phyloP scores from a whole-genome alignment of 129 eudicot species.

The Artemisia tridentata region DNA sequence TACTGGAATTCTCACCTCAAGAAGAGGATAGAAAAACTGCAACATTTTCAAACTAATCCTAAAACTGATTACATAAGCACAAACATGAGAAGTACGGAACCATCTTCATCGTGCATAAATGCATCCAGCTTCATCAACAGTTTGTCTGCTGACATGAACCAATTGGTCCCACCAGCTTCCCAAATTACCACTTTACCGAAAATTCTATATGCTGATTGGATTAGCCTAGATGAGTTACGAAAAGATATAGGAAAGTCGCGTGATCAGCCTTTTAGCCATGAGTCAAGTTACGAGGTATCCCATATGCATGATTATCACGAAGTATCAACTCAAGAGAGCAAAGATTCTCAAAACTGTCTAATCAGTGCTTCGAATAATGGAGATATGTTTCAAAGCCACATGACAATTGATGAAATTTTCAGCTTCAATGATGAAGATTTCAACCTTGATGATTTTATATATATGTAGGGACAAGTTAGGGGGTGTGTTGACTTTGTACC shows the following conservation, averaged over 20 bases:
- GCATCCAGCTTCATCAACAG: constrained; percentile 11
- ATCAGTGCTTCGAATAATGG: neutral
- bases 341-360: constrained; percentile 2
- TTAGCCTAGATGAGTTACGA: constrained; percentile 31
- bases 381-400: neutral
- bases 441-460: constrained; percentile 10
- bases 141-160: constrained; percentile 9
- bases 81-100: neutral
- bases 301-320: neutral
- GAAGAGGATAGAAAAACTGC: neutral
- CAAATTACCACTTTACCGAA: constrained; percentile 29
- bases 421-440: constrained; percentile 5
- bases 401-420: constrained; percentile 14
- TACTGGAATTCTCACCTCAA: constrained; percentile 57
- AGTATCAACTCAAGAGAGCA: neutral
- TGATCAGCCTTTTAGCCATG: neutral
- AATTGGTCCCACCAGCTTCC: constrained; percentile 1
- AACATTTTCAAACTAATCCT: constrained; percentile 4
- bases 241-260: constrained; percentile 9
- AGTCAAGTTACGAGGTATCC: neutral
- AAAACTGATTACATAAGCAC: neutral
- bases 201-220: constrained; percentile 52
- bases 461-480: constrained; percentile 10
- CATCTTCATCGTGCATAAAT: constrained; percentile 3
- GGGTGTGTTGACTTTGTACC: too few species aligned